These are phyloP conservation scores for Aegilops tauschii DNA, from an alignment of 176 grass and related monocot species.

Conservation along the genomic window DNA sequence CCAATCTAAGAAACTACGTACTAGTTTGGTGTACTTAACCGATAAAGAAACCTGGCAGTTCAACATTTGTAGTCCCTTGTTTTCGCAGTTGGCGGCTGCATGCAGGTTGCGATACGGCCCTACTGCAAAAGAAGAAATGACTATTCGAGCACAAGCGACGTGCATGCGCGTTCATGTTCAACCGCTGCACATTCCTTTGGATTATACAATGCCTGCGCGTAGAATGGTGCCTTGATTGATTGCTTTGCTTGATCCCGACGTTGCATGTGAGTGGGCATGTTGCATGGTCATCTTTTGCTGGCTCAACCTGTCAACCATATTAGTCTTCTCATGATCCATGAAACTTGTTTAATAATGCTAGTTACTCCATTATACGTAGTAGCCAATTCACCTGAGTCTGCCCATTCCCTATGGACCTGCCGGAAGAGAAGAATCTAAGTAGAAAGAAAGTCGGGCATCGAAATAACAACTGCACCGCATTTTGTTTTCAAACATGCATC, in stretches of 20 bases:
- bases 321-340: slow-evolving; percentile 9
- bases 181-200: slow-evolving; percentile 3
- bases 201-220: slow-evolving; percentile 3
- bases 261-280: slow-evolving; percentile 19
- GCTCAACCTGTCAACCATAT: neutral
- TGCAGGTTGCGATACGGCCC: neutral
- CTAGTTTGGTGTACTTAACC: slow-evolving; percentile 37
- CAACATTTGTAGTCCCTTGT: neutral
- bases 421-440: too few species aligned
- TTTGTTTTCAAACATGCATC: neutral
- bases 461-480: too few species aligned
- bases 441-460: too few species aligned
- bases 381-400: neutral
- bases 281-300: slow-evolving; percentile 2
- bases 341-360: neutral
- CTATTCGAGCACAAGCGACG: neutral
- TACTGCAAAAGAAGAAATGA: slow-evolving; percentile 29
- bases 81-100: slow-evolving; percentile 12
- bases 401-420: too few species aligned
- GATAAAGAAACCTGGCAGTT: slow-evolving; percentile 17
- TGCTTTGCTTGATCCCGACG: neutral
- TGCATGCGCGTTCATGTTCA: slow-evolving; percentile 4
- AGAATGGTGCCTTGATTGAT: slow-evolving; percentile 1
- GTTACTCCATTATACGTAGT: neutral
- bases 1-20: neutral